Conservation (phyloP, 164 flowering plant genomes). For the Magnolia sinica region DNA sequence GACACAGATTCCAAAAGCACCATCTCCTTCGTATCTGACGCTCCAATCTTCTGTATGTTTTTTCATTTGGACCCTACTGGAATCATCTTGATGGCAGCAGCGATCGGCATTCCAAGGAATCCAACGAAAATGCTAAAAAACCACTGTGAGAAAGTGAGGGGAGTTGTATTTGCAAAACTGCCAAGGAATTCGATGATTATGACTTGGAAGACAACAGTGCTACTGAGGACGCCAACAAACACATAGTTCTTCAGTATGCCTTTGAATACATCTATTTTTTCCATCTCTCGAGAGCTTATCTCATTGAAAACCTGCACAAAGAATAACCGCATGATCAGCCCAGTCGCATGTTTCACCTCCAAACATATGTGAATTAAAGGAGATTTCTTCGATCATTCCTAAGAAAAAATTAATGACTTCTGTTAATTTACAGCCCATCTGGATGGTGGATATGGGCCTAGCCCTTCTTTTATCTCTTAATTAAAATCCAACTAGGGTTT, state of each 20-base stretch:
- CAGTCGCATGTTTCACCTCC: not conserved
- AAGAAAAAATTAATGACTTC: too few relatives aligned
- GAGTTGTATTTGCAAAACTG: slow-evolving; percentile 76
- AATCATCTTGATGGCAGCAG: slow-evolving; percentile 81
- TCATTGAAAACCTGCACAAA: slow-evolving; percentile 81
- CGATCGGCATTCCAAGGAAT: slow-evolving; percentile 87
- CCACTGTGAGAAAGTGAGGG: slow-evolving; percentile 75
- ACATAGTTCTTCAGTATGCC: slow-evolving; percentile 83
- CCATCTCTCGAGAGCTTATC: slow-evolving; percentile 93
- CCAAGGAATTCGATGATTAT: slow-evolving; percentile 78
- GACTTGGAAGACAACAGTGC: slow-evolving; percentile 74
- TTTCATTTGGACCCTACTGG: slow-evolving; percentile 52
- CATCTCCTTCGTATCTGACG: not conserved
- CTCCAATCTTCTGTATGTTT: not conserved
- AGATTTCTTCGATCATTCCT: not conserved
- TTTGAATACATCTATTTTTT: slow-evolving; percentile 72
- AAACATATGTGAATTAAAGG: too few relatives aligned
- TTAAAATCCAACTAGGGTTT: too few relatives aligned
- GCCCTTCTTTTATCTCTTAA: too few relatives aligned
- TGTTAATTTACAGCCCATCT: too few relatives aligned
- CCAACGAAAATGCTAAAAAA: slow-evolving; percentile 61
- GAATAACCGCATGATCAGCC: not conserved
- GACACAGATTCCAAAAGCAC: not conserved
- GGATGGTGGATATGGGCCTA: too few relatives aligned
- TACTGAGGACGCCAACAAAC: slow-evolving; percentile 61